phyloP scores from a whole-genome alignment of 139 green algal genomes.

The Picochlorum costavermella region DNA sequence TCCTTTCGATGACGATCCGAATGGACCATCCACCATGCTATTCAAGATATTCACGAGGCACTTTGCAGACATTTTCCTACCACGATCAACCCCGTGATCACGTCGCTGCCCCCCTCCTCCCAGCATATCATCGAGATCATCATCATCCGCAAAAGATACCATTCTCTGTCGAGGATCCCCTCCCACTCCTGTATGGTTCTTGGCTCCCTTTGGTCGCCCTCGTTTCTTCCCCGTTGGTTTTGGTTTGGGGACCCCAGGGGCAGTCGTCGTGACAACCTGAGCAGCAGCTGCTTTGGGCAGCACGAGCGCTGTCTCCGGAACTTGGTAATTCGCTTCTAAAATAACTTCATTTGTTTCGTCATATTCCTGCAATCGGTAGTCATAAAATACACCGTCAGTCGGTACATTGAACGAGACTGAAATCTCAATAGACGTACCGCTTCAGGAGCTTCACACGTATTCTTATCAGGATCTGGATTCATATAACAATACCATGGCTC shows the following conservation, averaged over 20 bases:
- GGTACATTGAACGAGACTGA: too few relatives aligned
- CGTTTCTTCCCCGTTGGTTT: background rate
- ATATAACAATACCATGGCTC: constrained; percentile 48
- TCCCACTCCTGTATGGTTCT: background rate
- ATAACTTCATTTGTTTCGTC: constrained; percentile 24
- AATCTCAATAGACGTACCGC: constrained; percentile 20
- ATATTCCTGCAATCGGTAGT: constrained; percentile 20
- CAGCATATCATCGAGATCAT: too few relatives aligned
- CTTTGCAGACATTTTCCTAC: too few relatives aligned
- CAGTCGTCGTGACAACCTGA: background rate
- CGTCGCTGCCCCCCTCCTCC: too few relatives aligned
- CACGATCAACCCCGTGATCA: too few relatives aligned
- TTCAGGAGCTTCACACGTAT: constrained; percentile 32
- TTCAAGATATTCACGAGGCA: too few relatives aligned
- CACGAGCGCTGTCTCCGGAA: background rate
- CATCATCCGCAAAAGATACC: background rate
- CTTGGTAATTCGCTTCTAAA: background rate
- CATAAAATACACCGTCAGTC: background rate
- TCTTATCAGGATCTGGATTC: constrained; percentile 35
- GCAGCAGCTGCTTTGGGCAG: constrained; percentile 4
- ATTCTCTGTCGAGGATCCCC: background rate
- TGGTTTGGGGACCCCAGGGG: background rate
- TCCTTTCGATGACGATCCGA: too few relatives aligned
- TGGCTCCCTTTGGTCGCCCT: constrained; percentile 1
- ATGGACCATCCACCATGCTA: too few relatives aligned